Base-by-base conservation (phyloP, 176 grass and related monocot genomes). In the Oryza coarctata region DNA sequence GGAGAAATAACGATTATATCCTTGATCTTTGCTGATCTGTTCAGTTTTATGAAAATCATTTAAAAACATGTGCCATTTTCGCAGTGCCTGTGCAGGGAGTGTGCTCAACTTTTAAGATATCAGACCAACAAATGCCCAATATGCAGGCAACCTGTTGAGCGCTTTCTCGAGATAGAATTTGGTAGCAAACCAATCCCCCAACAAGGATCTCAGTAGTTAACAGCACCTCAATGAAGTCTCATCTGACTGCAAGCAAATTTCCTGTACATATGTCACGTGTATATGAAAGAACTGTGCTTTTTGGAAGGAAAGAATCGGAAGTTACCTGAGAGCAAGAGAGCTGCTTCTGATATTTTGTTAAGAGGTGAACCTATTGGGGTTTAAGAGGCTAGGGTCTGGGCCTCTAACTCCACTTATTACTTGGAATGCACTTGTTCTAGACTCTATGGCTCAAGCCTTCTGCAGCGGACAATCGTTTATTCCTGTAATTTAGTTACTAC, bases 51-150 rank as follows among this genome's bases (percentile, higher is more conserved):
- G 36, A 74, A 38, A 23, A 68, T 27, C 38, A 28, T 2, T 70
- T 14, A 47, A 79, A 68, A 78, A 79, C 65, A 5, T 6, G 12
- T 47, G 9, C 29, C 26, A 20, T 63, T 77, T 31, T 81, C 73
- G 50, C 84, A 93, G 91, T 93, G 87, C 72, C 70, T 93, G 76
- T 93, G 87, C 81, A 73, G 73, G n/a, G 87, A 93, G 44, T 89
- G 87, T 75, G 87, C 87, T 70, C 85, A 85, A 61, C 26, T 78
- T 74, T n/a, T 93, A 79, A 82, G 76, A 29, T 73, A 85, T 38
- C 87, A 93, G 73, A 89, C 76, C 29, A 89, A 93, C 73, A 86
- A 76, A 81, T 93, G 91, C 77, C 91, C 91, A 30, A 89, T 93
- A 77, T 93, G 91, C 76, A 81, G 81, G 72, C 91, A 87, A 55